Evolutionary conservation across 805 yeast species (phyloP).

Genomic region (Kazachstania kunashirensis): DNA sequence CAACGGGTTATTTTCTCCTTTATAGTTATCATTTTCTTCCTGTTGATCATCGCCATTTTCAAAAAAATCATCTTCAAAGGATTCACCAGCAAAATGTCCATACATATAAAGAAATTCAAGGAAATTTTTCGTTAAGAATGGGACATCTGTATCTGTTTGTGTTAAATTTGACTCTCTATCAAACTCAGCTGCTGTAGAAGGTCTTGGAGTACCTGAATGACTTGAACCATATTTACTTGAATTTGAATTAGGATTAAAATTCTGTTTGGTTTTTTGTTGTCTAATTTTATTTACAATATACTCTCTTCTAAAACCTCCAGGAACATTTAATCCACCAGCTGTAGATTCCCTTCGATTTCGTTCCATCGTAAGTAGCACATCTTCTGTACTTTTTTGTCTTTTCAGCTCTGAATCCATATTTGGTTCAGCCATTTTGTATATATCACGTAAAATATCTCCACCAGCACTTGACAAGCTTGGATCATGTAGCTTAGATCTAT

Average conservation of each 20-base stretch:
- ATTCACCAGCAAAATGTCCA: conserved; percentile 84
- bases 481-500: conserved; percentile 4
- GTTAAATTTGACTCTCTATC: neutral
- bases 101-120: conserved; percentile 68
- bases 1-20: conserved; percentile 24
- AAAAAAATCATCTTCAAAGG: conserved; percentile 54
- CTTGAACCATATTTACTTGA: conserved; percentile 1
- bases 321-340: conserved; percentile 63
- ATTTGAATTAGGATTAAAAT: neutral
- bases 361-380: conserved; percentile 14
- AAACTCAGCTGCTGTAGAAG: neutral
- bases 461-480: conserved; percentile 21
- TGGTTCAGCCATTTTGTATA: conserved; percentile 20
- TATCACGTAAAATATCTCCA: conserved; percentile 33
- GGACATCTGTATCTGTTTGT: conserved; percentile 29
- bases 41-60: conserved; percentile 24
- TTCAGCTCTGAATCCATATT: conserved; percentile 2
- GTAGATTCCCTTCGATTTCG: conserved; percentile 45
- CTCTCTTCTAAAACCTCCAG: conserved; percentile 77
- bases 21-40: conserved; percentile 5
- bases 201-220: neutral
- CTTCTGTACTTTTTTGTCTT: conserved; percentile 20
- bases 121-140: conserved; percentile 59
- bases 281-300: conserved; percentile 39
- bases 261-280: conserved; percentile 8